Base-by-base conservation (phyloP, 2,329 filamentous ascomycete species). In the Paraconiothyrium sp. region DNA sequence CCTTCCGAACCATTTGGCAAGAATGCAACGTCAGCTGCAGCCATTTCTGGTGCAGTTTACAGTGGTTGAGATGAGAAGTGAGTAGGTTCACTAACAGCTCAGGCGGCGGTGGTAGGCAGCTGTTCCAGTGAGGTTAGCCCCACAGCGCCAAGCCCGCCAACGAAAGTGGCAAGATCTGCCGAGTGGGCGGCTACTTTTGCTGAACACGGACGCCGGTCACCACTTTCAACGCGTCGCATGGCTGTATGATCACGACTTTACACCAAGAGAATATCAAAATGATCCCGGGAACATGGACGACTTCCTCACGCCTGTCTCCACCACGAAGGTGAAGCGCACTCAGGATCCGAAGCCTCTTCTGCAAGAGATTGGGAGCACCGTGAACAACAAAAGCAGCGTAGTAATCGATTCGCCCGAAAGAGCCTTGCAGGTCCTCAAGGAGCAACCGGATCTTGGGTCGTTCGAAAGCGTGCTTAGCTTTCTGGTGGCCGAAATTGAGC, bases 371-470 rank as follows among this genome's bases (percentile, higher is more conserved):
- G 58, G 32, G 65, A 20, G 34, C 13, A 54, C 58, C 43, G 41
- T 46, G 34, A 64, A 61, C 54, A 61, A 68, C 52, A 49, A 57
- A 65, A 47, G 13, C 9, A 30, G 49, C 27, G 20, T 43, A 37
- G 30, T 39, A 8, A 62, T 79, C 34, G 61, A 71, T 24, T 75
- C 78, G 11, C 71, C 81, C 27, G 72, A 79, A 43, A 86, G 88
- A 62, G 86, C 84, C 10, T 77, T 92, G n/a, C 83, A 88, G 44
- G 79, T 82, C 2, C 78, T 93, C 13, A 88, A 84, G 64, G 82
- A 78, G 44, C 85, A 92, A 67, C 90, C 91, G 3, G 84, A 86
- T 69, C 85, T 88, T 65, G 83, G 87, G 10, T 80, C 81, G 2
- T 79, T 93, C 1, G 76, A 83, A 7, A 78, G 79, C 0, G 80